Base-by-base conservation (phyloP, 2,329 filamentous ascomycete species). In the Ascochyta fabae region DNA sequence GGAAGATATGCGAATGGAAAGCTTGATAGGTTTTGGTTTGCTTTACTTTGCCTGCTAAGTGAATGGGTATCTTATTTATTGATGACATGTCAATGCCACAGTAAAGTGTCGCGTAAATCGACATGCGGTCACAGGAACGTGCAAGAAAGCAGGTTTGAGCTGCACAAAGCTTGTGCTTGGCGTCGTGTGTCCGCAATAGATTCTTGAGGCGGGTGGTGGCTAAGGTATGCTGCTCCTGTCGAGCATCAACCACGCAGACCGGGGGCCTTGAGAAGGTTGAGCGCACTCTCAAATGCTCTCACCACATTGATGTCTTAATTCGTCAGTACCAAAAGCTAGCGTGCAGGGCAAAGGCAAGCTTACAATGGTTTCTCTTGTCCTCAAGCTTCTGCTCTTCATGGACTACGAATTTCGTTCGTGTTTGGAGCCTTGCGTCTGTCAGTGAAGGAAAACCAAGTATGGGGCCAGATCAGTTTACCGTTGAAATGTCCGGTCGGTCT, bases 361-460 rank as follows among this genome's bases (percentile, higher is more conserved):
- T 78, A 96, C 92, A 91, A 67, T 96, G 92, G 58, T 88, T 82
- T 69, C 92, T 89, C 71, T 89, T 95, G 63, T 88, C 83, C 49
- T 87, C 85, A 53, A 96, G 80, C 24, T 81, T 84, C 35, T 85
- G 80, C 72, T 96, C 93, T 0, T 88, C 86, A 39, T 91, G 80
- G 59, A 88, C 86, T 27, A 96, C 91, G 72, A 88, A 90, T 58
- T 86, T 82, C 72, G 89, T 86, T 59, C 92, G 87, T 2, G 93
- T 97, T 69, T 88, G 89, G 41, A 96, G 81, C 51, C 90, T 91
- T 59, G 9, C n/a, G 13, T 12, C 42, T 10, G 29, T 48, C 49
- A 44, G 35, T 4, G 9, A 31, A 24, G 22, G 16, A 12, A n/a
- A 6, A 27, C 0, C 9, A 23, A 35, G 35, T 23, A 13, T 15